Base-by-base conservation (phyloP, 257 asterid genomes). In the Rauvolfia tetraphylla region DNA sequence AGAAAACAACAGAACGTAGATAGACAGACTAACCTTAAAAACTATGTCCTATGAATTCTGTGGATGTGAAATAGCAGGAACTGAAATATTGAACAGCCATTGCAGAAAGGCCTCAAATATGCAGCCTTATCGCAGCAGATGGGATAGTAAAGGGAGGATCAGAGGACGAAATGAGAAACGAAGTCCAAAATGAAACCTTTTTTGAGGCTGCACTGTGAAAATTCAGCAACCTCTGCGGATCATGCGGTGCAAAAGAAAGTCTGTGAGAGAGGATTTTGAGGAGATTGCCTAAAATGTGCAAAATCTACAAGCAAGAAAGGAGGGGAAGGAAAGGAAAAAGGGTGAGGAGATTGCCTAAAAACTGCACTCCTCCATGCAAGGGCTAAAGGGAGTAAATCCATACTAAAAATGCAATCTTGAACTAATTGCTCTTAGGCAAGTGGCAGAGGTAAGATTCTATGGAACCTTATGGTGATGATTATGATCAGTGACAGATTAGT, bases 51-150 rank as follows among this genome's bases (percentile, higher is more conserved):
- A 22, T 29, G n/a, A 72, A 20, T 12, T 22, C 20, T 2, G 31
- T 61, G n/a, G 22, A 5, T n/a, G 11, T 57, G 1, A 38, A 33
- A 10, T 34, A 63, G 23, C 65, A 46, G 36, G 48, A 48, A 48
- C 3, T 59, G 71, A 38, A 25, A 5, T 22, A 57, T 27, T 46
- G 13, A 70, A 46, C 10, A 42, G 81, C 67, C 73, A 79, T 7
- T 36, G 81, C 75, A 69, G 41, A 73, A 79, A 17, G 76, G 82
- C 84, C 84, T 82, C 41, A 63, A 84, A 84, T 84, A 84, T 71
- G 81, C 88, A 82, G 88, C 88, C 82, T 36, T 69, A 77, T 74
- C 51, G 61, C 58, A 68, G 77, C 58, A 22, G 68, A 65, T 59
- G 73, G 79, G 57, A 29, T 22, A n/a, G 44, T 22, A 13, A 59